Percentiles rank a stretch among this genome's conserved stretches.
Evolutionary conservation across 1,284 basidiomycete genomes (phyloP).

Genomic region (Pseudozyma hubeiensis): DNA sequence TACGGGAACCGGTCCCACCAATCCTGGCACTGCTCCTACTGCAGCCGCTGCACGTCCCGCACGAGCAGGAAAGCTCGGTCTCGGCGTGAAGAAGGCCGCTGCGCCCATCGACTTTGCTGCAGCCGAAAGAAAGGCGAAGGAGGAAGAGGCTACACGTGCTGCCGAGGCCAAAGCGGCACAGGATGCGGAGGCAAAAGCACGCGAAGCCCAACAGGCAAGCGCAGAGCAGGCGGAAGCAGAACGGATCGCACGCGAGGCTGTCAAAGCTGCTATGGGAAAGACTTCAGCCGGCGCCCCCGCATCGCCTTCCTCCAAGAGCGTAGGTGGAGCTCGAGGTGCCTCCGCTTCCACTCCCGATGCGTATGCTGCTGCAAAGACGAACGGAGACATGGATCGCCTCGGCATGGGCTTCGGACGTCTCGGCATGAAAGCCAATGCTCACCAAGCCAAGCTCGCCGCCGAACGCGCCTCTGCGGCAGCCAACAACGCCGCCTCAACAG

Average conservation of each 20-base stretch:
- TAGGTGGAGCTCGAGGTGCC: conserved; percentile 19
- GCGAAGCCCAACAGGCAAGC: conserved; percentile 39
- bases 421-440: conserved; percentile 71
- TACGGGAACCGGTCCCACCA: conserved; percentile 40
- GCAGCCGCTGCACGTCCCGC: conserved; percentile 42
- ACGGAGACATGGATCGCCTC: conserved; percentile 75
- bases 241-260: conserved; percentile 56
- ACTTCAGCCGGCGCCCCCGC: conserved; percentile 10
- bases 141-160: conserved; percentile 55
- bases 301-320: conserved; percentile 19
- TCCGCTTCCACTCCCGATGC: conserved; percentile 28
- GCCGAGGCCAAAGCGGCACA: conserved; percentile 47
- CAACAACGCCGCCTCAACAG: conserved; percentile 28
- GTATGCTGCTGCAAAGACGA: conserved; percentile 69
- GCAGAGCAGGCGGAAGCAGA: conserved; percentile 53
- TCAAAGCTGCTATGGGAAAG: conserved; percentile 49
- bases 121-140: conserved; percentile 62
- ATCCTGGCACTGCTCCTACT: conserved; percentile 10
- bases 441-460: conserved; percentile 52
- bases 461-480: conserved; percentile 47
- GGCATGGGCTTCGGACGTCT: conserved; percentile 85
- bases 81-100: conserved; percentile 61
- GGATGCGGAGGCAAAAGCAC: conserved; percentile 51
- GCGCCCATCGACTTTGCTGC: conserved; percentile 65
- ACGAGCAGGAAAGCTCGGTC: conserved; percentile 59